Conservation (phyloP, 2,329 filamentous ascomycete genomes). For the Periconia macrospinosa region DNA sequence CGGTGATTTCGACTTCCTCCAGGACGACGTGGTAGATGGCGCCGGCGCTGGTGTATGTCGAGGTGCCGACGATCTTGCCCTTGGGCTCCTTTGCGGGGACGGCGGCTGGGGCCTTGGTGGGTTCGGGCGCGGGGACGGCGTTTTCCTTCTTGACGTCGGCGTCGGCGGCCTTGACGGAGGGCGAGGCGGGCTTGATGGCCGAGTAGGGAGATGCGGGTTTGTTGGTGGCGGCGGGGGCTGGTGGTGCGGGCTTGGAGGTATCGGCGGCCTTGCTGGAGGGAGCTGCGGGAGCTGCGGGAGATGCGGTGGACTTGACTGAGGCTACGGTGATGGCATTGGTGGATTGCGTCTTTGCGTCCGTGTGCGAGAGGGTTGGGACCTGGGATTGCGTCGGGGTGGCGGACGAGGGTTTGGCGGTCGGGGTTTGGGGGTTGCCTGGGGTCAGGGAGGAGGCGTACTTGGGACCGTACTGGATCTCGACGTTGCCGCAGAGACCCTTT, state of each 20-base stretch:
- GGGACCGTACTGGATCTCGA: slow-evolving; percentile 52
- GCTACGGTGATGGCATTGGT: slow-evolving; percentile 1
- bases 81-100: slow-evolving; percentile 8
- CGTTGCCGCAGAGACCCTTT: slow-evolving; percentile 66
- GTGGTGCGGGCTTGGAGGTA: neutral
- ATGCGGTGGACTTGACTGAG: neutral
- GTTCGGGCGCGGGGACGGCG: slow-evolving; percentile 19
- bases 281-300: no score
- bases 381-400: slow-evolving; percentile 18
- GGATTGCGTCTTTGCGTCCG: slow-evolving; percentile 20
- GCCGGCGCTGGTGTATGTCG: slow-evolving; percentile 46
- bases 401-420: slow-evolving; percentile 22
- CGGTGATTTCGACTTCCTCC: slow-evolving; percentile 42
- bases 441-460: slow-evolving; percentile 40
- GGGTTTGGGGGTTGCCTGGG: slow-evolving; percentile 21
- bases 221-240: neutral
- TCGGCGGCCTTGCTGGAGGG: neutral
- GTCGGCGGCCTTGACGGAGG: neutral
- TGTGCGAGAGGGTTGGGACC: slow-evolving; percentile 40
- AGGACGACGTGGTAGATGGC: slow-evolving; percentile 50
- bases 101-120: slow-evolving; percentile 24
- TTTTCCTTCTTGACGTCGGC: slow-evolving; percentile 1
- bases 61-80: slow-evolving; percentile 41
- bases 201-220: neutral
- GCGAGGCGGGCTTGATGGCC: slow-evolving; percentile 3